Percentiles rank a stretch among this genome's conserved stretches.
Evolutionary conservation across 2,329 filamentous ascomycete genomes (phyloP).

Genomic region (Pseudocercospora pini-densiflorae): DNA sequence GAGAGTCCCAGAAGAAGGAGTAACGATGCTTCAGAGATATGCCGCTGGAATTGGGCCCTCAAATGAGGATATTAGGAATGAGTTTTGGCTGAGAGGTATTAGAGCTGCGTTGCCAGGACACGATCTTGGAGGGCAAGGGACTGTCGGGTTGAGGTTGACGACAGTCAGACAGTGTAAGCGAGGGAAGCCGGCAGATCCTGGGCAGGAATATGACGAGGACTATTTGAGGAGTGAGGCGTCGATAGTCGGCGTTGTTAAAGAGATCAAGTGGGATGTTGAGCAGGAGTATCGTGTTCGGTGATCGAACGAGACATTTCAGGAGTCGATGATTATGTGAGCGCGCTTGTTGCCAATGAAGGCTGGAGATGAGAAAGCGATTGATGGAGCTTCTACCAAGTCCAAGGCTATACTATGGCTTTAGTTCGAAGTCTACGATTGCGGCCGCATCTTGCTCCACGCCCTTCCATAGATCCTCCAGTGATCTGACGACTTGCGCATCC

Average conservation of each 20-base stretch:
- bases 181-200: background rate
- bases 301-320: no score
- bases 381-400: background rate
- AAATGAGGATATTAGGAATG: background rate
- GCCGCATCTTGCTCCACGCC: conserved; percentile 5
- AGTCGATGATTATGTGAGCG: no score
- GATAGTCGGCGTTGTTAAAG: background rate
- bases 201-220: background rate
- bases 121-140: background rate
- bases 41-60: background rate
- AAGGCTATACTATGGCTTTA: background rate
- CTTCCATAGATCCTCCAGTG: conserved; percentile 28
- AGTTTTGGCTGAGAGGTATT: background rate
- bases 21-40: background rate
- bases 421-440: background rate
- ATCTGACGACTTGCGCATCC: conserved; percentile 21
- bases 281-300: background rate
- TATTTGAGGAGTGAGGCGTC: background rate
- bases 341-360: background rate
- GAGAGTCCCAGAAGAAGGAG: background rate
- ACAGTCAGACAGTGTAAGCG: background rate
- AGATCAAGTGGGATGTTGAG: background rate
- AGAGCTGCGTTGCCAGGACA: background rate
- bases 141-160: background rate
- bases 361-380: background rate